A percentile compares a stretch with the other conserved stretches of the same genome.
phyloP scores from a whole-genome alignment of 305 asterid species.

The Fraxinus sp. region DNA sequence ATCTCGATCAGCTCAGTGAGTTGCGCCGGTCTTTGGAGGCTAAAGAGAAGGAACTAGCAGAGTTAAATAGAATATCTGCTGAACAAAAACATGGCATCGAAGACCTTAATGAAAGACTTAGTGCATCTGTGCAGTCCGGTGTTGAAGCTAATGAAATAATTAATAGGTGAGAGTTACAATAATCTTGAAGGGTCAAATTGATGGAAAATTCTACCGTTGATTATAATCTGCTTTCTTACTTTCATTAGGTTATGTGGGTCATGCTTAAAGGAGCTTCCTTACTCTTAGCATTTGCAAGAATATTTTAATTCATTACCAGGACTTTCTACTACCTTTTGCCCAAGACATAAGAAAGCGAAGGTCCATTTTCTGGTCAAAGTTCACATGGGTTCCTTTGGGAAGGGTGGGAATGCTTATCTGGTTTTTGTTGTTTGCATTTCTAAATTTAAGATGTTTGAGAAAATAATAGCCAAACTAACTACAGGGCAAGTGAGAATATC shows the following conservation, averaged over 20 bases:
- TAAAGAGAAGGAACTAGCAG: constrained; percentile 64
- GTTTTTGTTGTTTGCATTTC: constrained; percentile 1
- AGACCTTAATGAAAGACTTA: constrained; percentile 72
- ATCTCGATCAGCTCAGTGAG: constrained; percentile 56
- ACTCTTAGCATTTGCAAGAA: too few species aligned
- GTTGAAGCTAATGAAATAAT: constrained; percentile 91
- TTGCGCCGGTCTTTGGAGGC: constrained; percentile 57
- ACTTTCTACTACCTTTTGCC: not conserved
- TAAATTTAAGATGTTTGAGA: not conserved
- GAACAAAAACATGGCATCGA: constrained; percentile 78
- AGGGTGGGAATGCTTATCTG: not conserved
- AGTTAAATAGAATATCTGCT: constrained; percentile 52
- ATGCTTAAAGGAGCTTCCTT: too few species aligned
- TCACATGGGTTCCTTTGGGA: not conserved
- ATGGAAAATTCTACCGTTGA: constrained; percentile 10
- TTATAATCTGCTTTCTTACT: too few species aligned
- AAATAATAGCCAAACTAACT: not conserved
- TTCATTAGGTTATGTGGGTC: too few species aligned
- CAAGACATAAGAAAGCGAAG: not conserved
- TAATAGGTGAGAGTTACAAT: constrained; percentile 52
- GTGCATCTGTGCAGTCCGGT: constrained; percentile 73
- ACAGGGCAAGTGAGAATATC: not conserved
- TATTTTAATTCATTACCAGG: not conserved
- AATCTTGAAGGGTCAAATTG: constrained; percentile 5
- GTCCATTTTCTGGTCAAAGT: constrained; percentile 4